Base-by-base conservation (phyloP, 2,329 filamentous ascomycete genomes). In the Whalleya microplaca region DNA sequence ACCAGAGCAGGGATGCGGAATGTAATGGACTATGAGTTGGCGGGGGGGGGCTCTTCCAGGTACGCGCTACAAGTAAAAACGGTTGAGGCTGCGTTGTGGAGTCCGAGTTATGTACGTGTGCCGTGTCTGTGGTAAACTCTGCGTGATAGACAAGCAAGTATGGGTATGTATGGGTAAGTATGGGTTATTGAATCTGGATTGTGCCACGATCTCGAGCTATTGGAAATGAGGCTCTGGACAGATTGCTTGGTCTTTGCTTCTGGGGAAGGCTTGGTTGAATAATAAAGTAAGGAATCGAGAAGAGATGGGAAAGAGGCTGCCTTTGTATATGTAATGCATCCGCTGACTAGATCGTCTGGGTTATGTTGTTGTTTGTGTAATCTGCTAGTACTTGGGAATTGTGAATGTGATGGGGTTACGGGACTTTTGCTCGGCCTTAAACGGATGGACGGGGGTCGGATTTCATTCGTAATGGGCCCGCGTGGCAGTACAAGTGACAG, bases 341-440 rank as follows among this genome's bases (percentile, higher is more conserved):
- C 32, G 32, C 47, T 48, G 48, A 51, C 53, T 53, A 49, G 41
- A 56, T 21, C 46, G 51, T 43, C 58, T 48, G 57, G 52, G 56
- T 52, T 57, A 49, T 53, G 47, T 46, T 21, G 52, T 50, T 56
- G 56, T 49, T 58, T 58, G 60, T 63, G 60, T 63, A 63, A 60
- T 63, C 44, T 37, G 44, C 40, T 48, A 54, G 32, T 12, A 12
- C n/a, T 37, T 12, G 10, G 32, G 32, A 37, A 37, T 37, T 37
- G 32, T 37, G 10, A 37, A 37, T 16, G 32, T 16, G 32, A 54
- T 59, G 45, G 53, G 57, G 52, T 56, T 62, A 46, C 52, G 55
- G 61, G 58, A 61, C 58, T 62, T 57, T 61, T 61, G 57, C 56
- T 69, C 66, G 66, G 66, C 48, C 62, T 68, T 69, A 68, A 64